Conservation (phyloP, 345 rosid species). For the Excoecaria cochinchinensis region DNA sequence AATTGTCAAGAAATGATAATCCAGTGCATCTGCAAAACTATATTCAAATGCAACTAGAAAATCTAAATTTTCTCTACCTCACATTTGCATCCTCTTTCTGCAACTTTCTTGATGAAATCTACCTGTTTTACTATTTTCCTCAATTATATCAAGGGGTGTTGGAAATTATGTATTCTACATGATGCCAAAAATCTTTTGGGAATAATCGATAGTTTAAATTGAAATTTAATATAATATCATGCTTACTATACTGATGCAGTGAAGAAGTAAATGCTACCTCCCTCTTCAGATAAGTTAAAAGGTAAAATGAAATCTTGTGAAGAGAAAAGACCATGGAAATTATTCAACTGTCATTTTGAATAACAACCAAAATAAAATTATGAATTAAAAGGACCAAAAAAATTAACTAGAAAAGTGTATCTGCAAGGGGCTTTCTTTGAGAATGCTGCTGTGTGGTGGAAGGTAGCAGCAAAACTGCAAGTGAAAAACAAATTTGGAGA, state of each 20-base stretch:
- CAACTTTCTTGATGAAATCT: background rate
- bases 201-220: background rate
- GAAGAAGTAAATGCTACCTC: background rate
- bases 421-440: background rate
- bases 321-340: background rate
- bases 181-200: background rate
- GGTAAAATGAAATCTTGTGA: background rate
- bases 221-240: background rate
- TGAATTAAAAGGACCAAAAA: background rate
- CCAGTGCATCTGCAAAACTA: background rate
- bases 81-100: background rate
- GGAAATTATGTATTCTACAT: background rate
- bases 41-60: background rate
- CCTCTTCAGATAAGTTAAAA: background rate
- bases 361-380: background rate
- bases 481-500: background rate
- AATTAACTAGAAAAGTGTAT: background rate
- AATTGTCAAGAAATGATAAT: background rate
- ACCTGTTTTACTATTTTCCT: background rate
- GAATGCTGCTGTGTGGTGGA: background rate
- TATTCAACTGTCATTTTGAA: background rate
- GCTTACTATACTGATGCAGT: background rate
- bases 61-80: background rate
- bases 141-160: background rate
- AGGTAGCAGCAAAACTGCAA: background rate